phyloP scores from a whole-genome alignment of 2,329 filamentous ascomycete species.

The Neofusicoccum ribis region DNA sequence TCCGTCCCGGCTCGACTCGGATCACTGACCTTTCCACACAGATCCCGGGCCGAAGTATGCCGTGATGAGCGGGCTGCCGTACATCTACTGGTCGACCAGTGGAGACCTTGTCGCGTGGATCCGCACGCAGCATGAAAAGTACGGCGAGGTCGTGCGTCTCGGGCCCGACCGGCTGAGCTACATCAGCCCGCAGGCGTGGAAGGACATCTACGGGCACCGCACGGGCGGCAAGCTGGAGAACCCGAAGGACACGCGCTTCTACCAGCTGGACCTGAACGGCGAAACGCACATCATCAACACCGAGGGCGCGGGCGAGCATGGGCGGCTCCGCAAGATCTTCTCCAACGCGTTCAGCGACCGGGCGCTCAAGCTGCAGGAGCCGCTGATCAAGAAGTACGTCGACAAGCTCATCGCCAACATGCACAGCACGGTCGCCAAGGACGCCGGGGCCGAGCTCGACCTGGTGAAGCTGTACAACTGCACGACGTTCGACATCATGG shows the following conservation, averaged over 20 bases:
- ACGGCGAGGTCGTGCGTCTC: constrained; percentile 19
- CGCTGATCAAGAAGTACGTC: constrained; percentile 34
- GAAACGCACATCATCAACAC: neutral
- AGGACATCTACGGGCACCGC: constrained; percentile 22
- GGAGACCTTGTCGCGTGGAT: constrained; percentile 31
- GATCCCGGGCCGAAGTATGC: constrained; percentile 44
- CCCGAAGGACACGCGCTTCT: constrained; percentile 14
- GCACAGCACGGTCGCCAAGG: constrained; percentile 23
- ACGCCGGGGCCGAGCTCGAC: constrained; percentile 25
- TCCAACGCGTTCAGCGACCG: constrained; percentile 35
- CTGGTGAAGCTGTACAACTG: constrained; percentile 16
- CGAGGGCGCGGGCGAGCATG: constrained; percentile 26
- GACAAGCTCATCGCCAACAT: constrained; percentile 28
- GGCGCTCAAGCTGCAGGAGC: constrained; percentile 32
- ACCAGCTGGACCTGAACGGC: neutral
- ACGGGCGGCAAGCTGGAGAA: neutral
- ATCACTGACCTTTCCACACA: neutral
- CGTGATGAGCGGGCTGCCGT: constrained; percentile 33
- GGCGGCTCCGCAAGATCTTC: constrained; percentile 20
- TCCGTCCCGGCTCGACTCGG: too few relatives aligned
- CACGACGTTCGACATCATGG: constrained; percentile 37
- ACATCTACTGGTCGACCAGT: constrained; percentile 20
- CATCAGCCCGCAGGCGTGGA: constrained; percentile 14
- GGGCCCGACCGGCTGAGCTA: constrained; percentile 17
- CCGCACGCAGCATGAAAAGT: constrained; percentile 22